Base-by-base conservation (phyloP, 345 rosid species). In the Pistacia atlantica region DNA sequence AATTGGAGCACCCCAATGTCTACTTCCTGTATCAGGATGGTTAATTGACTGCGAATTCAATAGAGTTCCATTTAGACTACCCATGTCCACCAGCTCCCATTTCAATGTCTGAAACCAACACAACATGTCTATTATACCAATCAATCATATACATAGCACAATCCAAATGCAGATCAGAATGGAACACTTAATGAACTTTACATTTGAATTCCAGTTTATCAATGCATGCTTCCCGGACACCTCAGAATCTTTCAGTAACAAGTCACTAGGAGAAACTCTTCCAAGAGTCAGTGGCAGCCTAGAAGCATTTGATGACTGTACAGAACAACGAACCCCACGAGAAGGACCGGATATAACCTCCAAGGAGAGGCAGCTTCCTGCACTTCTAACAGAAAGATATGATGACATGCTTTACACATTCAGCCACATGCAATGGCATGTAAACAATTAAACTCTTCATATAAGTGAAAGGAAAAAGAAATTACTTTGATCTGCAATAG, bases 1-100 rank as follows among this genome's bases (percentile, higher is more conserved):
- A 72, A 80, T 68, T 12, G 97, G 97, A 61, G 84, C 68, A 79
- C 99, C 92, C 94, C 97, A 86, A 25, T 77, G 90, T 79, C 99
- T 89, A 75, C 86, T 91, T 79, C 88, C 90, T 86, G 86, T 56
- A 83, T 90, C 87, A 62, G 86, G 89, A 81, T 92, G 90, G 74
- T 83, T 85, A 57, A 97, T 82, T 58, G 91, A 78, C 74, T 61
- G 87, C 71, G 93, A 89, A 82, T 97, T 97, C 87, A 94, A 73
- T 18, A 90, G 88, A n/a, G 99, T 97, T 80, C 98, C 98, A 79
- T 97, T 97, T 77, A 97, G 83, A 87, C 99, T 94, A 77, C 99
- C 99, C 94, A 90, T 85, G 86, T 97, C 99, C 57, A 91, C 82
- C 78, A 97, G 87, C 88, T 97, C 99, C 99, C 99, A 97, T 79